Evolutionary conservation across 495 filamentous ascomycete genomes (phyloP), one percentile per base, ranked within the genome.

Genomic region (Penicillium subrubescens): DNA sequence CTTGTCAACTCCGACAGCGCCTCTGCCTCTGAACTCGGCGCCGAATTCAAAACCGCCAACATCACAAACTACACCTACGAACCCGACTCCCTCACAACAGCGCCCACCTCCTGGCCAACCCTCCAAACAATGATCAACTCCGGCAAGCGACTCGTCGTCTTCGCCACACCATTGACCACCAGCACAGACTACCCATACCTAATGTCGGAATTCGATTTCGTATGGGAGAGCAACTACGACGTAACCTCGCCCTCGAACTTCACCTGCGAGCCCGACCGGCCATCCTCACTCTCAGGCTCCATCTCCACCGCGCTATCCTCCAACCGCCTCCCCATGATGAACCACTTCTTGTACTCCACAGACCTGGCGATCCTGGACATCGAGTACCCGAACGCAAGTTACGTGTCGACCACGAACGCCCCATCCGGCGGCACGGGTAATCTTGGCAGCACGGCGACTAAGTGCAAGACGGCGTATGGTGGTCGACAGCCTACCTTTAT

Each of bases 151-250:
- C 79, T 94, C 1, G 81, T 92, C 59, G 82, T 83, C 10, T 92
- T 90, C 67, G 79, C 92, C 65, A 82, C 89, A 7, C 81, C 80
- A 27, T 68, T 90, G 54, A 72, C 72, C 43, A 60, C 77, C 44
- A 81, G 82, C 57, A 67, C 77, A 11, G 61, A 67, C 0, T 82
- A 85, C 62, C 83, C 87, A 0, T 92, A 91, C 79, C 84, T 93
- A 8, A 79, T 92, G 58, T 84, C 91, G 72, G 85, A 94, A 74
- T 93, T 91, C 74, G 82, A 77, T 50, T 90, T 88, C 70, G 77
- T 93, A 73, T 93, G 89, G 84, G 91, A 94, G 74, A 92, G 89
- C 27, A 83, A 85, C 0, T 94, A 90, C 77, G 89, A 92, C 61
- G 88, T 89, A 12, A 81, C 80, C 27, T 80, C 87, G 59, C 67